phyloP scores from a whole-genome alignment of 768 basidiomycete genomes.

The Collybiopsis luxurians region DNA sequence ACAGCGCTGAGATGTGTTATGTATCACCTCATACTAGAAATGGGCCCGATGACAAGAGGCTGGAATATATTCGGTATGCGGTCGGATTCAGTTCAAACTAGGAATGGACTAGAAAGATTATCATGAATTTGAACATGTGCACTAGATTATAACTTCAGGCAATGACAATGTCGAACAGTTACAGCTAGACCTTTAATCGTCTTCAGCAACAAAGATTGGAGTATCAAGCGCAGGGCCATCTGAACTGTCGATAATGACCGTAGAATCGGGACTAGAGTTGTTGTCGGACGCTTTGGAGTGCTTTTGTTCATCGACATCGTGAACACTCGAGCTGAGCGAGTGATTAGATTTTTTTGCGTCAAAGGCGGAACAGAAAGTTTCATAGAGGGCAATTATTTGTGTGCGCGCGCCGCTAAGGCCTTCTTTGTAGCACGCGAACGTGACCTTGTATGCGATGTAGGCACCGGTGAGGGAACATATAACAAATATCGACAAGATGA shows the following conservation, averaged over 20 bases:
- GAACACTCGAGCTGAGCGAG: neutral
- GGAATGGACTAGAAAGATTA: too few relatives aligned
- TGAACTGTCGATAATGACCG: neutral
- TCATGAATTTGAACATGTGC: neutral
- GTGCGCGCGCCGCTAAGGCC: slow-evolving; percentile 22
- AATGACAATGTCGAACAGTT: neutral
- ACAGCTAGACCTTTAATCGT: neutral
- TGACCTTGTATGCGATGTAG: slow-evolving; percentile 24
- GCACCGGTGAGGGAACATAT: slow-evolving; percentile 17
- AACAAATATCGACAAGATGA: slow-evolving; percentile 23
- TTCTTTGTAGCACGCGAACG: slow-evolving; percentile 18
- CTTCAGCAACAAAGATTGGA: neutral
- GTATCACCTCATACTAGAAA: too few relatives aligned
- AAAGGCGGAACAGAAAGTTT: slow-evolving; percentile 14
- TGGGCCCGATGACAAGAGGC: neutral
- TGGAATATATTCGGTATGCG: neutral
- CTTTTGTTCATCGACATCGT: neutral
- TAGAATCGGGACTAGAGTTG: neutral
- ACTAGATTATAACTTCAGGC: too few relatives aligned
- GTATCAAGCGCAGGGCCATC: neutral
- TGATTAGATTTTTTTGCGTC: slow-evolving; percentile 16
- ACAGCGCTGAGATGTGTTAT: neutral
- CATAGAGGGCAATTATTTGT: slow-evolving; percentile 26
- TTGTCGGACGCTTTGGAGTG: neutral
- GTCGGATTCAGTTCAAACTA: neutral